Percentiles rank a stretch among this genome's conserved stretches.
phyloP scores from a whole-genome alignment of 1,284 basidiomycete species.

The Tylopilus sp. region DNA sequence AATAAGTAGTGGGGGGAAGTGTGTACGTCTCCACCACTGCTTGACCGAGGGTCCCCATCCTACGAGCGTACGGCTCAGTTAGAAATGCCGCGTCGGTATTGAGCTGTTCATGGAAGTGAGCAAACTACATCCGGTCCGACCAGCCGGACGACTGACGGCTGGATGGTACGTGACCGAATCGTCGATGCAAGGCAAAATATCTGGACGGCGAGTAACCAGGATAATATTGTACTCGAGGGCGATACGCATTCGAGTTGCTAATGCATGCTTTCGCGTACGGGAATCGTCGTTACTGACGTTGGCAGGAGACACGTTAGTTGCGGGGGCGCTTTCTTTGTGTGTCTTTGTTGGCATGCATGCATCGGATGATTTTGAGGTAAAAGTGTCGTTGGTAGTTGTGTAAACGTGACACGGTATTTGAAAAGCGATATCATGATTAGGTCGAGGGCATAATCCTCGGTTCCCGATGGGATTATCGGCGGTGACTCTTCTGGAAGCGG shows the following conservation, averaged over 20 bases:
- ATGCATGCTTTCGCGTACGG: too few relatives aligned
- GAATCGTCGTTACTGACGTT: too few relatives aligned
- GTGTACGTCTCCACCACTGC: neutral
- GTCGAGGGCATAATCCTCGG: neutral
- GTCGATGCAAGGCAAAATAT: neutral
- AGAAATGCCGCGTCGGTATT: neutral
- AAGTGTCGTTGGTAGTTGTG: neutral
- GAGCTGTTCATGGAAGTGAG: too few relatives aligned
- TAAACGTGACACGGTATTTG: too few relatives aligned
- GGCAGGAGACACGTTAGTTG: too few relatives aligned
- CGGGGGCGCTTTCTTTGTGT: too few relatives aligned
- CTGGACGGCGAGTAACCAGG: neutral
- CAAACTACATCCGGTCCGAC: neutral
- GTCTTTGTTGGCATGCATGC: too few relatives aligned
- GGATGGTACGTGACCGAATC: neutral
- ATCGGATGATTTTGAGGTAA: too few relatives aligned
- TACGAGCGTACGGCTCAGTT: neutral
- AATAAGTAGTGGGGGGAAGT: too few relatives aligned
- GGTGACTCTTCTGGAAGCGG: neutral
- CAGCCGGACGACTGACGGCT: neutral
- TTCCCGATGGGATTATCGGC: constrained; percentile 3
- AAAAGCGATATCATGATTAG: neutral
- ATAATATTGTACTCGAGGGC: neutral
- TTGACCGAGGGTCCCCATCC: neutral
- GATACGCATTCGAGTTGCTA: neutral